phyloP scores from a whole-genome alignment of 2,329 filamentous ascomycete species.

The Colletotrichum siamense region DNA sequence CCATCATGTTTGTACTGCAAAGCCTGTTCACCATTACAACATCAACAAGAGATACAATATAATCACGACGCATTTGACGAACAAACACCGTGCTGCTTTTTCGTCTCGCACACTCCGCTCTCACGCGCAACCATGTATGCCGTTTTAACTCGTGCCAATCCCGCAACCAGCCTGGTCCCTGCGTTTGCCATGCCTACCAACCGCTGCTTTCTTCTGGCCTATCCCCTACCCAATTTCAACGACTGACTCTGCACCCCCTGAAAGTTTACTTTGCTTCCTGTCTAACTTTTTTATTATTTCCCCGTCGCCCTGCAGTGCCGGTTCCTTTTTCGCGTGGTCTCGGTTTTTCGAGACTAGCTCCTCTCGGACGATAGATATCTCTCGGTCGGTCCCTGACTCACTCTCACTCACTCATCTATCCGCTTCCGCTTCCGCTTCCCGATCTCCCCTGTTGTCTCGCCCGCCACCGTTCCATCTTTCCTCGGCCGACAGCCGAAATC shows the following conservation, averaged over 20 bases:
- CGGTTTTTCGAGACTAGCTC: not conserved
- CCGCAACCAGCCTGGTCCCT: not conserved
- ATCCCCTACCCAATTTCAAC: not conserved
- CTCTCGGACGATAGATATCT: not conserved
- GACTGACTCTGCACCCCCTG: slow-evolving; percentile 5
- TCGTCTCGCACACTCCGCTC: not conserved
- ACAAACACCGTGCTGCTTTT: not conserved
- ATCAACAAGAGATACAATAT: not conserved
- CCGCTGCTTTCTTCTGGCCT: not conserved
- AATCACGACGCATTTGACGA: slow-evolving; percentile 2
- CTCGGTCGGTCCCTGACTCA: not conserved
- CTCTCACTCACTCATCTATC: not conserved
- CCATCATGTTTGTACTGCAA: slow-evolving; percentile 10
- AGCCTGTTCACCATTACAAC: not conserved
- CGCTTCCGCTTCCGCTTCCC: not conserved
- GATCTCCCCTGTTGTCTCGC: not conserved
- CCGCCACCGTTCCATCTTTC: not conserved
- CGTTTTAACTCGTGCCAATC: not conserved
- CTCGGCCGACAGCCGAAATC: not conserved
- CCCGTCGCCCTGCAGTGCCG: not conserved
- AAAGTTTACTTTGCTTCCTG: not conserved
- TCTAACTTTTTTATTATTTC: not conserved
- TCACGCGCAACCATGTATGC: not conserved
- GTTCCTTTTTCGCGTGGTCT: not conserved
- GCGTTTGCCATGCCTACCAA: not conserved